phyloP scores from a whole-genome alignment of 1,284 basidiomycete genomes.

The Megacollybia platyphylla region DNA sequence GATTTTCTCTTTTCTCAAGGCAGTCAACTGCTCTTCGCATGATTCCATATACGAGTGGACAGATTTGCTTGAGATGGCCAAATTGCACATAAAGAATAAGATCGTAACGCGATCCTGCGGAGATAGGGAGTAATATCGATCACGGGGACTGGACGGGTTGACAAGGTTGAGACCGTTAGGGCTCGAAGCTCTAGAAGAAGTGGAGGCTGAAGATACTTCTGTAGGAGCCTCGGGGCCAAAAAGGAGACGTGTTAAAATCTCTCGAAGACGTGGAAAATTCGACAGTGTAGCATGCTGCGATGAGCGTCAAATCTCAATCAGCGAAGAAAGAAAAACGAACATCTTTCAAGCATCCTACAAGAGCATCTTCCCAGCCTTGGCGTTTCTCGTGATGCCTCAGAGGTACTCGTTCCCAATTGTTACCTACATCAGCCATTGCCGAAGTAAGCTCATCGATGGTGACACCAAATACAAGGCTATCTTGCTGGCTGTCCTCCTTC shows the following conservation, averaged over 20 bases:
- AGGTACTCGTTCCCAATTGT: constrained; percentile 71
- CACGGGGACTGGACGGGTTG: constrained; percentile 38
- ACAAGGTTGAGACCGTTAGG: constrained; percentile 20
- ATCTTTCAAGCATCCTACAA: constrained; percentile 84
- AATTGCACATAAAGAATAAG: constrained; percentile 78
- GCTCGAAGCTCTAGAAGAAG: constrained; percentile 27
- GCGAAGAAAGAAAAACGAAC: constrained; percentile 22
- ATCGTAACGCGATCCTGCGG: constrained; percentile 76
- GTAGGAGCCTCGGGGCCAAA: constrained; percentile 45
- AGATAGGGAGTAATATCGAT: constrained; percentile 66
- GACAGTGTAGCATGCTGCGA: constrained; percentile 64
- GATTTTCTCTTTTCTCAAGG: constrained; percentile 89
- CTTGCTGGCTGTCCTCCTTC: constrained; percentile 25
- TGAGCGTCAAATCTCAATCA: not conserved
- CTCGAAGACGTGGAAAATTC: constrained; percentile 65
- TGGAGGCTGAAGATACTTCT: constrained; percentile 20
- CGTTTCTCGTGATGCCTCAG: constrained; percentile 53
- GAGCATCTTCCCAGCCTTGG: constrained; percentile 74
- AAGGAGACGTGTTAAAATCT: constrained; percentile 64
- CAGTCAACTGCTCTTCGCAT: constrained; percentile 82
- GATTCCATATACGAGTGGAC: constrained; percentile 85
- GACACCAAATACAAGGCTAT: constrained; percentile 34
- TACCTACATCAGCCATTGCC: constrained; percentile 61
- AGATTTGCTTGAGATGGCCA: constrained; percentile 82
- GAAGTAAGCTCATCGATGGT: constrained; percentile 43